Evolutionary conservation across 2,329 filamentous ascomycete genomes (phyloP), one percentile per base, ranked within the genome.

Genomic region (Curvularia eragrostidis): DNA sequence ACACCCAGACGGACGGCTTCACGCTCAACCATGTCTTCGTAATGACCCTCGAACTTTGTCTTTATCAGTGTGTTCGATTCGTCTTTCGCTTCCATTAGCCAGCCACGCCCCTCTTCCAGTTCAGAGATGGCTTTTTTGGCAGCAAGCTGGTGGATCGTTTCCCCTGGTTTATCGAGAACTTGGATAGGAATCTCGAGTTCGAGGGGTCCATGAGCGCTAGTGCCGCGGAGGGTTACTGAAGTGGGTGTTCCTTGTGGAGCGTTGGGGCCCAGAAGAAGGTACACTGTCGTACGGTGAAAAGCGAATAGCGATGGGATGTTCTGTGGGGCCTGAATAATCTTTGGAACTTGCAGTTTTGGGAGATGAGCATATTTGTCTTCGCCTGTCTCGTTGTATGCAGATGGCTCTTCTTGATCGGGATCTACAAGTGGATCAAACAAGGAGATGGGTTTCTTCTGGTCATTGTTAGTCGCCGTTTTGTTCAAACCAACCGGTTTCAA

Each of bases 121-220:
- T 92, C 90, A 46, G 85, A 80, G 15, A 89, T 81, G 2, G 87
- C 86, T 70, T 88, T 90, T 53, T 85, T 85, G 0, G 87, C 88
- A 0, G 89, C 89, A 0, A 93, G 84, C 64, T 90, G 87, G 69
- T 92, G 89, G 41, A 91, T 84, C 0, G 84, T 89, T 50, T 84
- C 76, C 2, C 80, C 81, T 30, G 77, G 79, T 0, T 76, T 70
- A 0, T 79, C 63, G 0, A 85, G 72, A 2, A 79, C 65, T 2
- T 84, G 80, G 36, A 92, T 79, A 0, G 88, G 87, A 12, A 93
- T 87, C 41, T 85, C 83, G 5, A 91, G 81, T 52, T 85, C 80
- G 0, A 92, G 77, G 0, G 87, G 85, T 0, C 87, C 87, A 34
- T 85, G 79, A 0, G 73, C 61, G 3, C 83, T 87, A 0, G 80